Evolutionary conservation across 208 protist genomes (phyloP), one percentile per base, ranked within the genome.

Genomic region (Trypanosoma melophagium): DNA sequence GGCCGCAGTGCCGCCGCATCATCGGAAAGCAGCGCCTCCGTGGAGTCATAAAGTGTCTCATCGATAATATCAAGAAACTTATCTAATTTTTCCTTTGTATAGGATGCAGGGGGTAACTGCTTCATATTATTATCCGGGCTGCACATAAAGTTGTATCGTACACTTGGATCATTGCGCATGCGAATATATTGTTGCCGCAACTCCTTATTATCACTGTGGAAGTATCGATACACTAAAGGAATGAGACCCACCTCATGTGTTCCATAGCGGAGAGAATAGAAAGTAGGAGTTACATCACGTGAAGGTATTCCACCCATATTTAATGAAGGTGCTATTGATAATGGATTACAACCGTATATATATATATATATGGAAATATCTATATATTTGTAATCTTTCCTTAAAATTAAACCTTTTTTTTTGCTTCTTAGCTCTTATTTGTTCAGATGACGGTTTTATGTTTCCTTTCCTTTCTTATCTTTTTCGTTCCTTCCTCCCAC

Each of bases 181-280:
- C 82, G 82, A 53, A 92, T 76, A 38, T 87, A 77, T 62, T 92
- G 86, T 52, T 75, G 63, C 38, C 77, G 71, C 40, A 92, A 72
- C 44, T 84, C 77, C 49, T 53, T 61, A 44, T 60, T 71, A 50
- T 66, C 69, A 49, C 42, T 50, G 22, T 60, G n/a, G 60, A 91
- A 86, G 73, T 81, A 84, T 10, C 66, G 53, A 14, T 78, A 66
- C 1, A 78, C 78, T 12, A 91, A 62, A 5, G 85, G 85, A 63
- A 91, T 83, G 17, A 91, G 81, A 0, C 74, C 81, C 9, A 91
- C 76, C 62, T 91, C 85, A 55, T 91, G 85, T 35, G 75, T 84
- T 56, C 85, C 85, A 63, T 91, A 91, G 53, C 85, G 81, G 44
- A 91, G 80, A 66, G 78, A 81, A 59, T 76, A 85, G 22, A 92